phyloP scores from a whole-genome alignment of 164 flowering plant species.

The Umbellularia californica region DNA sequence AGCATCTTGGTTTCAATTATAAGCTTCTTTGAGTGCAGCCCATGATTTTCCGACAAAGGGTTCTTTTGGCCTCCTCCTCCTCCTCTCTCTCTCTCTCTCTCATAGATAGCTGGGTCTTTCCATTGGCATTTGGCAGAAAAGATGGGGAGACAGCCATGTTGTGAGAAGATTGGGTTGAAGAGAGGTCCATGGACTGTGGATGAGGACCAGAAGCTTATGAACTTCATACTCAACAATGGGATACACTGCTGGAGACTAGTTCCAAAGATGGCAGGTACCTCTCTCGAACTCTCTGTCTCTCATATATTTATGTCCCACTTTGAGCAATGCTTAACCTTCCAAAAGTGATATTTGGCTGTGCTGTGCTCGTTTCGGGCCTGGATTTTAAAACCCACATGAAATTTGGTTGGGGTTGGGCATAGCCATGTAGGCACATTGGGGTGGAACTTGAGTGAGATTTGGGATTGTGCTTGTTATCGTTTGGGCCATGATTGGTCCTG shows the following conservation, averaged over 20 bases:
- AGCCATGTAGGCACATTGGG: too few relatives aligned
- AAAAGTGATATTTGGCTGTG: too few relatives aligned
- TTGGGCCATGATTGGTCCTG: too few relatives aligned
- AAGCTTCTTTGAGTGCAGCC: conserved; percentile 19
- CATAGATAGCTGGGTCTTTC: neutral
- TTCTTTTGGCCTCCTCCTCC: neutral
- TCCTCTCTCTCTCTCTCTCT: neutral
- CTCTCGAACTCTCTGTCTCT: neutral
- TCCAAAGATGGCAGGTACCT: conserved; percentile 74
- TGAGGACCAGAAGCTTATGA: conserved; percentile 74
- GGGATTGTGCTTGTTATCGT: too few relatives aligned
- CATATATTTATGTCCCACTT: too few relatives aligned
- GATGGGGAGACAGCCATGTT: conserved; percentile 82
- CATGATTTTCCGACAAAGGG: conserved; percentile 13
- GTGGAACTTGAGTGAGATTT: too few relatives aligned
- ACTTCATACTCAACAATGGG: conserved; percentile 73
- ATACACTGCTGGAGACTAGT: conserved; percentile 75
- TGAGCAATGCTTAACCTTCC: too few relatives aligned
- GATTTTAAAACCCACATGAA: too few relatives aligned
- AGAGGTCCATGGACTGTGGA: conserved; percentile 82
- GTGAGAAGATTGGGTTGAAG: conserved; percentile 72
- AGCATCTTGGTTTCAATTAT: conserved; percentile 43
- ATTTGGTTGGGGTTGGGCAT: too few relatives aligned
- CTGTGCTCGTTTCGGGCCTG: too few relatives aligned
- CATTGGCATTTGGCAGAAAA: neutral